phyloP scores from a whole-genome alignment of 805 yeast genomes.

The Kazachstania taianensis region DNA sequence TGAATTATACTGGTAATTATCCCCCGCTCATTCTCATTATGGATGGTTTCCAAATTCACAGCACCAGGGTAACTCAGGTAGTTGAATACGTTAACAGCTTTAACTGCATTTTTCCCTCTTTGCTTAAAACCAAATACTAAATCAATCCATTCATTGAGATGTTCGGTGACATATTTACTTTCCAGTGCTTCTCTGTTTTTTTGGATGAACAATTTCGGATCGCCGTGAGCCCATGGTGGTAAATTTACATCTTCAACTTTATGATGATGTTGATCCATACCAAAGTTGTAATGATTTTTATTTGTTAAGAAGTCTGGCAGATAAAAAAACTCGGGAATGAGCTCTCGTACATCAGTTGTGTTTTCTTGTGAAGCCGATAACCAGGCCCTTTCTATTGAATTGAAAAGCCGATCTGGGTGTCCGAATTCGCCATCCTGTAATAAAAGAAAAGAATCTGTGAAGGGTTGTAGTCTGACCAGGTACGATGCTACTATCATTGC shows the following conservation, averaged over 20 bases:
- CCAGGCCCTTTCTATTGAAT: slow-evolving; percentile 74
- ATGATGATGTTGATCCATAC: slow-evolving; percentile 51
- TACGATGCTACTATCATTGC: slow-evolving; percentile 88
- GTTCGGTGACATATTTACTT: slow-evolving; percentile 66
- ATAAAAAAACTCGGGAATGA: slow-evolving; percentile 78
- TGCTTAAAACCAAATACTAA: slow-evolving; percentile 75
- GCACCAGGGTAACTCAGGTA: slow-evolving; percentile 80
- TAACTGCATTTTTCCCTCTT: slow-evolving; percentile 57
- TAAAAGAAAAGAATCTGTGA: slow-evolving; percentile 64
- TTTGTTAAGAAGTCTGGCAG: slow-evolving; percentile 71
- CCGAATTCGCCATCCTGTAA: slow-evolving; percentile 86
- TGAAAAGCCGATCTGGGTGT: slow-evolving; percentile 75
- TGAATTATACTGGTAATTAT: slow-evolving; percentile 80
- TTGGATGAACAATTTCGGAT: slow-evolving; percentile 61
- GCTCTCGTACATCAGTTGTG: slow-evolving; percentile 80
- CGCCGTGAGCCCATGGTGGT: slow-evolving; percentile 79
- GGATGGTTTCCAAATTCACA: slow-evolving; percentile 60
- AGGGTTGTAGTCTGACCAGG: slow-evolving; percentile 68
- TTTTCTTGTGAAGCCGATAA: slow-evolving; percentile 65
- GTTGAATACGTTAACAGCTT: slow-evolving; percentile 68
- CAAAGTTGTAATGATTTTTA: slow-evolving; percentile 58
- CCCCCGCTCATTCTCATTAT: slow-evolving; percentile 61
- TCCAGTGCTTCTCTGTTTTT: slow-evolving; percentile 79
- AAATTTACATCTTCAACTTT: slow-evolving; percentile 51
- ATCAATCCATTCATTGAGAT: slow-evolving; percentile 79